Conservation (phyloP, 2,329 filamentous ascomycete species). For the Teratosphaeria nubilosa region DNA sequence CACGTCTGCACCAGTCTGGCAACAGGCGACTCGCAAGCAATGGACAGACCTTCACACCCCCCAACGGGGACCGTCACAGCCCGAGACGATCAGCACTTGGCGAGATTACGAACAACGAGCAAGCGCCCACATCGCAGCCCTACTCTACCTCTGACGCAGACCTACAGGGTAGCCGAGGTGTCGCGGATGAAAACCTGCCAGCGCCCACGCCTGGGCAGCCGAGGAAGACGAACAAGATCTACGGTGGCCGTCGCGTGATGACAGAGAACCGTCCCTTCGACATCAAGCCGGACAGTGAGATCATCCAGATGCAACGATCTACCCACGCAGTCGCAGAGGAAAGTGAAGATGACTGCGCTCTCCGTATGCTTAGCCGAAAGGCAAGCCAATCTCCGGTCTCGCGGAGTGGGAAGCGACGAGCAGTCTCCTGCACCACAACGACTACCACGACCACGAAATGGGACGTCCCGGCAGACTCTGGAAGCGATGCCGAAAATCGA, state of each 20-base stretch:
- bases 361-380: constrained; percentile 63
- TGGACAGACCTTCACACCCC: constrained; percentile 70
- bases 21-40: constrained; percentile 48
- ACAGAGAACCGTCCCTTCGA: constrained; percentile 38
- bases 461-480: constrained; percentile 30
- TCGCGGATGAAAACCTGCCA: constrained; percentile 84
- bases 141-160: constrained; percentile 16
- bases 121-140: constrained; percentile 33
- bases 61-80: constrained; percentile 60
- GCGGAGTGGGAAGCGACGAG: constrained; percentile 53
- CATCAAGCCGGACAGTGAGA: constrained; percentile 48
- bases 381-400: constrained; percentile 48
- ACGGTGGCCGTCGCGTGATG: constrained; percentile 53
- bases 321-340: constrained; percentile 52
- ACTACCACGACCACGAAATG: constrained; percentile 51
- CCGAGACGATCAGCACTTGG: constrained; percentile 69
- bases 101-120: constrained; percentile 77
- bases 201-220: constrained; percentile 94
- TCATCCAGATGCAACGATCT: constrained; percentile 48
- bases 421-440: constrained; percentile 65
- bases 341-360: constrained; percentile 74
- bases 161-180: constrained; percentile 41
- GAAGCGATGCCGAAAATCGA: constrained; percentile 38
- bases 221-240: constrained; percentile 71
- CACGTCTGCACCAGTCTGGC: constrained; percentile 37